Evolutionary conservation across 2,329 filamentous ascomycete genomes (phyloP).

Genomic region (Paracoccidioides brasiliensis): DNA sequence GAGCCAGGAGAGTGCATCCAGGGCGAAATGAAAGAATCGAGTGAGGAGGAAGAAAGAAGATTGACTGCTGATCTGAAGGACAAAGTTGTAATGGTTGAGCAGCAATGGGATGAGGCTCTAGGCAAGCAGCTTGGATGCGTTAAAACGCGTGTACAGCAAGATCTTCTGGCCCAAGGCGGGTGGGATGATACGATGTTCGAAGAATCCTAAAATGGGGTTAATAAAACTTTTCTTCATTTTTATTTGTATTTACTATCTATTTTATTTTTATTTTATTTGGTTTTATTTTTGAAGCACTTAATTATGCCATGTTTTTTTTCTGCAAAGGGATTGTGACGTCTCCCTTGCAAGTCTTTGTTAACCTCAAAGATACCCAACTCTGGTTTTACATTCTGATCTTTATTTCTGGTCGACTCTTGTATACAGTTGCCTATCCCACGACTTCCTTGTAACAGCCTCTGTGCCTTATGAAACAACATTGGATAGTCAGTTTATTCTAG

Average conservation of each 20-base stretch:
- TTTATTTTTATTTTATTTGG: constrained; percentile 13
- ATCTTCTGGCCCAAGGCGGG: constrained; percentile 63
- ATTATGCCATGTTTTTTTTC: neutral
- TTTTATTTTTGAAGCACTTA: neutral
- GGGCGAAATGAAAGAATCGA: constrained; percentile 43
- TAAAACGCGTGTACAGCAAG: constrained; percentile 60
- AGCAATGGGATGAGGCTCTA: constrained; percentile 81
- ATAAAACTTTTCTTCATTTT: no score
- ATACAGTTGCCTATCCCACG: neutral
- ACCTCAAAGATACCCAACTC: constrained; percentile 1
- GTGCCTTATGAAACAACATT: neutral
- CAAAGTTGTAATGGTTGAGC: constrained; percentile 79
- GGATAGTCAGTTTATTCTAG: no score
- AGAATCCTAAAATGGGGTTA: constrained; percentile 12
- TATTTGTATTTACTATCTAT: constrained; percentile 2
- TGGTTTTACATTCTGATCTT: neutral
- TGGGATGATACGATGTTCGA: constrained; percentile 65
- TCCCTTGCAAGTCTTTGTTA: neutral
- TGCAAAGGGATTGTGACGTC: neutral
- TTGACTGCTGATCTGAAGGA: constrained; percentile 84
- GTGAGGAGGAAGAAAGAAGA: constrained; percentile 52
- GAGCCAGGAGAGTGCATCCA: constrained; percentile 31
- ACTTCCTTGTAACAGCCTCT: neutral
- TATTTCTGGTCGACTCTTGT: neutral
- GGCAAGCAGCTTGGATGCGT: constrained; percentile 61